These are phyloP conservation scores for Ganoderma lucidum DNA, from an alignment of 1,284 basidiomycete species.

Conservation along the genomic window DNA sequence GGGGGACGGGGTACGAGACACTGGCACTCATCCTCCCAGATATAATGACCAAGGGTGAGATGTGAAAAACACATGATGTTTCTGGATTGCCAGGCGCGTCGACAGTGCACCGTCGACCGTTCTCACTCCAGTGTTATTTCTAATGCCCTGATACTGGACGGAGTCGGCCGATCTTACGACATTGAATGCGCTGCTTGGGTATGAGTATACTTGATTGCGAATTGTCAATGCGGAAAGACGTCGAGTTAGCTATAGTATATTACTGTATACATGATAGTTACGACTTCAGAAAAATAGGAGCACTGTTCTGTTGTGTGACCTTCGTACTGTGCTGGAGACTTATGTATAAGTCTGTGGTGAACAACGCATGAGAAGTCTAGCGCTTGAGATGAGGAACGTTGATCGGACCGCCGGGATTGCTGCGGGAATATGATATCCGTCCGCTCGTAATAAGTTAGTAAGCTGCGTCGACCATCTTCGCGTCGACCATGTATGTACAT, in stretches of 20 bases:
- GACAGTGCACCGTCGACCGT: background rate
- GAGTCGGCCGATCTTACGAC: background rate
- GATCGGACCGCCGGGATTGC: conserved; percentile 1
- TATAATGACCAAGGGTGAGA: background rate
- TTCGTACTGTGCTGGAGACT: background rate
- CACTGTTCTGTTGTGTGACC: background rate
- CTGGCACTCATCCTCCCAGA: background rate
- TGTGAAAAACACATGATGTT: background rate
- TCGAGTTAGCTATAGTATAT: background rate
- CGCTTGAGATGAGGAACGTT: background rate
- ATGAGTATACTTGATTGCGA: background rate
- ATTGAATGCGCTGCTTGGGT: too few relatives aligned
- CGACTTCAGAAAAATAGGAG: background rate
- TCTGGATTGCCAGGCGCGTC: background rate
- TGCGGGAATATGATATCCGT: conserved; percentile 1
- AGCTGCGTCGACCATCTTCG: background rate
- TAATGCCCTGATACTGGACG: background rate
- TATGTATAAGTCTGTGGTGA: background rate
- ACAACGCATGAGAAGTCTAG: background rate
- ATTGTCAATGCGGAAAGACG: background rate
- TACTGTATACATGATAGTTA: background rate
- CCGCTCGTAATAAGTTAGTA: background rate
- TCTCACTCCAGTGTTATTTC: background rate
- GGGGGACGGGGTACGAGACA: background rate
- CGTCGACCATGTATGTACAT: background rate